Conservation (phyloP, 345 rosid species). For the Pistacia integerrima region DNA sequence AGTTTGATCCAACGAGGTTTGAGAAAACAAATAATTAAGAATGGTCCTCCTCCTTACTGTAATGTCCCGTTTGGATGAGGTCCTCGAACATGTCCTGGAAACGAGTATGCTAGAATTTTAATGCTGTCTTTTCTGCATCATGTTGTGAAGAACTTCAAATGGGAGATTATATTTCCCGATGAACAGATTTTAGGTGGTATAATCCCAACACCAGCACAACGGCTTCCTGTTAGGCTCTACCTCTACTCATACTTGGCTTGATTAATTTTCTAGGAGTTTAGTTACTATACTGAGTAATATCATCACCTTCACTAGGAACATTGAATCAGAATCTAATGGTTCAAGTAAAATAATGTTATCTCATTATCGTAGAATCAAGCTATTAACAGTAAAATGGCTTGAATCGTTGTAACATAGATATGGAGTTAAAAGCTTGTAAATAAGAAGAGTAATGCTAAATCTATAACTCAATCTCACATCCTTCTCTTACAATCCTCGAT, state of each 20-base stretch:
- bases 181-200: background rate
- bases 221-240: background rate
- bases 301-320: too few species aligned
- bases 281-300: too few species aligned
- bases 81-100: background rate
- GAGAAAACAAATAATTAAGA: background rate
- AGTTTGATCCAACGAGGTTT: background rate
- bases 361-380: too few species aligned
- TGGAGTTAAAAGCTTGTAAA: too few species aligned
- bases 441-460: too few species aligned
- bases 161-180: background rate
- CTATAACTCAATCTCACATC: too few species aligned
- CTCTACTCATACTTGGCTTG: background rate
- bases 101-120: background rate
- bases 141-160: background rate
- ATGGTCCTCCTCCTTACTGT: background rate
- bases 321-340: too few species aligned
- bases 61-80: background rate
- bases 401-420: too few species aligned
- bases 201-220: background rate
- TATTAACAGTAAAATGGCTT: too few species aligned
- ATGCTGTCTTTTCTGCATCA: background rate
- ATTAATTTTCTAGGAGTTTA: too few species aligned
- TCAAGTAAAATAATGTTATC: too few species aligned
- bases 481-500: too few species aligned